Base-by-base conservation (phyloP, 768 basidiomycete genomes). In the Candolleomyces efflorescens region DNA sequence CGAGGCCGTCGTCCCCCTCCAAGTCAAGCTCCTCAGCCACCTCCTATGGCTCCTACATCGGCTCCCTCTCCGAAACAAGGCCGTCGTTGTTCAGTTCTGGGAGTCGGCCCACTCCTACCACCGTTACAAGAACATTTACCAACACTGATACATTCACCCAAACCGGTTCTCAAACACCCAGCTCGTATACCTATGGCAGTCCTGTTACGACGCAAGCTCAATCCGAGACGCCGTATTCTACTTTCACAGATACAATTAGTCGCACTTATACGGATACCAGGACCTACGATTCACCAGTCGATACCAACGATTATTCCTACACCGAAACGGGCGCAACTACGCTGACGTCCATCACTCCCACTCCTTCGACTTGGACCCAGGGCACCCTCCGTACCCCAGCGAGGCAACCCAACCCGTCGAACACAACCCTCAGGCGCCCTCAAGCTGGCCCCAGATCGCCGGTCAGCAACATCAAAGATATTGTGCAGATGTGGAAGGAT, bases 401-500 rank as follows among this genome's bases (percentile, higher is more conserved):
- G 13, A 26, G 57, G n/a, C 32, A 48, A 2, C 2, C 44, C 18
- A 58, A 51, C 1, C 7, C 51, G 13, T 17, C 37, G 26, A 57
- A 51, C 32, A 57, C 86, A 0, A 72, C 82, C 11, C 71, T 89
- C 17, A 84, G 85, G 39, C 79, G 86, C 43, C 84, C 85, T 2
- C 82, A 87, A 55, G 76, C 76, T 0, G 84, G 86, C 3, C 87
- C 89, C 3, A 81, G 87, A 9, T 88, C 86, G 3, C 88, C 90
- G 0, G 73, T 90, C 24, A 78, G 84, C 0, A 89, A 86, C 3
- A 86, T 93, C 22, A 81, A 88, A 32, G 92, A 92, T 61, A 83
- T 92, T 39, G 86, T 93, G 6, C 82, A 84, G 0, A 76, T 86
- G 7, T 93, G 90, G 89, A 92, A 90, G 67, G 87, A 90, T 59